These are phyloP conservation scores for Pelargonium cotyledonis DNA, from an alignment of 441 rosid genomes.

Conservation along the genomic window DNA sequence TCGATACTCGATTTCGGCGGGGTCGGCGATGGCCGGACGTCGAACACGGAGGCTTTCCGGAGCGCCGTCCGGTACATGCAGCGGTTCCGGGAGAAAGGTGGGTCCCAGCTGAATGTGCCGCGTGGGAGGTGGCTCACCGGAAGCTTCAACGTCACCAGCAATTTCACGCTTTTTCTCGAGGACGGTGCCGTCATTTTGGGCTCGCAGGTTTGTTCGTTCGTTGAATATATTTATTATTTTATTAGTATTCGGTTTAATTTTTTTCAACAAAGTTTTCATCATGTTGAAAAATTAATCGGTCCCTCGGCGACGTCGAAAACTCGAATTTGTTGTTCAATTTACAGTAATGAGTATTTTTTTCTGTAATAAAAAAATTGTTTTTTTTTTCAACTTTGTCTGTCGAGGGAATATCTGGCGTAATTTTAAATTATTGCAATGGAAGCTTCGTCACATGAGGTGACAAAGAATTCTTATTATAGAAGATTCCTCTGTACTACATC, in stretches of 20 bases:
- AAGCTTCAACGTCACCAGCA: constrained; percentile 78
- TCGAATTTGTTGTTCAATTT: background rate
- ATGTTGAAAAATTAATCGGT: background rate
- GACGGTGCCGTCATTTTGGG: constrained; percentile 70
- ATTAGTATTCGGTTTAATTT: background rate
- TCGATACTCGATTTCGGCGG: constrained; percentile 79
- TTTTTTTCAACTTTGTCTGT: background rate
- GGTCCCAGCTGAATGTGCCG: constrained; percentile 71
- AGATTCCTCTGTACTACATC: constrained; percentile 7
- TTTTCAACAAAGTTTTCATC: background rate
- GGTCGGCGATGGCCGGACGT: constrained; percentile 70
- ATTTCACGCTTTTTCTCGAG: constrained; percentile 75
- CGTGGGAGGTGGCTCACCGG: constrained; percentile 78
- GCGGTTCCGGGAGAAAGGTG: constrained; percentile 43
- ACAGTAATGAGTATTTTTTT: background rate
- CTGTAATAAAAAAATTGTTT: background rate
- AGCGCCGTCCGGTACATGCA: constrained; percentile 48
- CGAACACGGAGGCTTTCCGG: constrained; percentile 67
- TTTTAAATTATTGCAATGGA: constrained; percentile 2
- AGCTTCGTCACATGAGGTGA: background rate
- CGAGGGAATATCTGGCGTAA: background rate
- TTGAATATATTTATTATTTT: background rate
- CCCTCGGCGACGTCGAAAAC: background rate
- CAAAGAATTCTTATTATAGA: background rate
- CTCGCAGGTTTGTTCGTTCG: constrained; percentile 47